Conservation (phyloP, 2,329 filamentous ascomycete species). For the Sporothrix dimorphospora region DNA sequence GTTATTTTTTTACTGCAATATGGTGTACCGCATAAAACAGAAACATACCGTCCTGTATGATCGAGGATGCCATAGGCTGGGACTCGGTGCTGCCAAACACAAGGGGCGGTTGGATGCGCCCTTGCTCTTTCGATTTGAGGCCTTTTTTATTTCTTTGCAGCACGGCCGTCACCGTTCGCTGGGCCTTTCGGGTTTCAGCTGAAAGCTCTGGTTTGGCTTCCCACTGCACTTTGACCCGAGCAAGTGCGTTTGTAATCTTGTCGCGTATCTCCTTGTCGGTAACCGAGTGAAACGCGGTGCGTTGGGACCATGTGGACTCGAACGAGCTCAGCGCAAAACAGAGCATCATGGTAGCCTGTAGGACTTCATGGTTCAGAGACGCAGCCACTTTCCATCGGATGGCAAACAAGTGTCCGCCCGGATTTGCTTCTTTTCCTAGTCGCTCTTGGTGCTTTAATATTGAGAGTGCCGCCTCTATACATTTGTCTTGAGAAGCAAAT, state of each 20-base stretch:
- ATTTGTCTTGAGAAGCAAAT: background rate
- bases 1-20: background rate
- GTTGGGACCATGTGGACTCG: background rate
- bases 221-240: background rate
- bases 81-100: background rate
- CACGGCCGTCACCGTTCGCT: background rate
- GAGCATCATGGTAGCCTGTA: conserved; percentile 7
- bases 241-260: background rate
- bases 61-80: background rate
- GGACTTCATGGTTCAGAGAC: background rate
- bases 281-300: background rate
- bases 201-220: background rate
- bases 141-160: background rate
- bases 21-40: too few species aligned
- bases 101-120: background rate
- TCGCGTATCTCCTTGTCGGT: background rate
- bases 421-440: background rate
- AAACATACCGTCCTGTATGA: background rate
- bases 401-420: background rate
- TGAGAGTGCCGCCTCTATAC: background rate
- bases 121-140: background rate
- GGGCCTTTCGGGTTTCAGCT: background rate
- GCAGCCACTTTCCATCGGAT: background rate
- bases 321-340: background rate
- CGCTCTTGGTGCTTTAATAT: background rate